Evolutionary conservation across 2,329 filamentous ascomycete species (phyloP), one percentile per base, ranked within the genome.

Genomic region (Chaetoscypha palmicola): DNA sequence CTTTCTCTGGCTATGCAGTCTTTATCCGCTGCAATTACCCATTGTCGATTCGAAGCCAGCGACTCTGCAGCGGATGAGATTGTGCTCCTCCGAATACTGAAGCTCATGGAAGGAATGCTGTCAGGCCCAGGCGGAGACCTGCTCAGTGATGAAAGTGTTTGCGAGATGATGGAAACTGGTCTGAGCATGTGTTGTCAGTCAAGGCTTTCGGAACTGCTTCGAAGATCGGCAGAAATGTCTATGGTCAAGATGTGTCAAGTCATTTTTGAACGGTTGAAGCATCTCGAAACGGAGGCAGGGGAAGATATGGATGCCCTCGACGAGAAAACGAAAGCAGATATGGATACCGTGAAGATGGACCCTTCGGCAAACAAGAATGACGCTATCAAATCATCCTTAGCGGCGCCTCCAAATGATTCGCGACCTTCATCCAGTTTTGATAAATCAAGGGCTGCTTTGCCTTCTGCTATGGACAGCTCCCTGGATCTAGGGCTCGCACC

Each of bases 161-260:
- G 94, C 62, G 89, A 96, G 63, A 97, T 98, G 89, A 97, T 98
- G 91, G 92, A 95, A 63, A 91, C 89, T 1, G 92, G 91, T 1
- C 67, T 98, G 53, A 95, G 89, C 60, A 97, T 98, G 71, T 98
- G 92, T 70, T 98, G 91, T 51, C 90, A 97, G 60, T 79, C 86
- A 43, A 80, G 91, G 43, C 81, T 97, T 49, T 96, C 90, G 8
- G 90, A 96, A 57, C 81, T 97, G 3, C 70, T 98, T 43, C 80
- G 91, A 51, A 77, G 90, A 51, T 94, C 90, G 16, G 92, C 92
- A 2, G 92, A 98, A 66, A 92, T 94, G 60, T 84, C 89, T 43
- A 96, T 98, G 90, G 87, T 97, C 35, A 87, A 88, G 54, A 98
- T 98, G 92, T 97, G 92, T 62, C 92, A 98, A 66, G 89, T 95